Conservation (phyloP, 2,329 filamentous ascomycete species). For the Aspergillus luchuensis region DNA sequence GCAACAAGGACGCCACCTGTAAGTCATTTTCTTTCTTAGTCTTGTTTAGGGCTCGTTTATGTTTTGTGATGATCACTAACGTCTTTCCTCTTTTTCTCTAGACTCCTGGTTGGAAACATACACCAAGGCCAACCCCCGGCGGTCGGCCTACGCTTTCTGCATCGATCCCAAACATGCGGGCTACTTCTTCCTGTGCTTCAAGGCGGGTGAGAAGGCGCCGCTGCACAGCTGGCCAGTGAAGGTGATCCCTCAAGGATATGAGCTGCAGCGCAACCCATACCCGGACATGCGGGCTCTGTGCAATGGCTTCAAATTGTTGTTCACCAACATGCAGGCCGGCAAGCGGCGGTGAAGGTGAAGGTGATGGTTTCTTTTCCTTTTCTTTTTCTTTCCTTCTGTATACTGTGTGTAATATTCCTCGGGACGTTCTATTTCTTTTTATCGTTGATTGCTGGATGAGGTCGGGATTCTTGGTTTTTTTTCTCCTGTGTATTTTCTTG, state of each 20-base stretch:
- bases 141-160: slow-evolving; percentile 94
- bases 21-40: slow-evolving; percentile 46
- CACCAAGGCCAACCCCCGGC: slow-evolving; percentile 91
- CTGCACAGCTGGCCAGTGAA: slow-evolving; percentile 83
- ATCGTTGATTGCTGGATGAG: background rate
- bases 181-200: slow-evolving; percentile 96
- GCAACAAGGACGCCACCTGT: slow-evolving; percentile 81
- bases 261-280: slow-evolving; percentile 84
- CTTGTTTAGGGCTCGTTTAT: background rate
- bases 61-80: background rate
- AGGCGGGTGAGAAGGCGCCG: slow-evolving; percentile 74
- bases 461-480: background rate
- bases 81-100: slow-evolving; percentile 40
- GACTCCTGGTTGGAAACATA: slow-evolving; percentile 96
- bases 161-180: slow-evolving; percentile 88
- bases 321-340: slow-evolving; percentile 61
- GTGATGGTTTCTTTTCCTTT: slow-evolving; percentile 8
- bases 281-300: slow-evolving; percentile 93
- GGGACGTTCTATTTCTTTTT: background rate
- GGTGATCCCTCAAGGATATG: slow-evolving; percentile 89
- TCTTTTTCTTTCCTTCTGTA: slow-evolving; percentile 13
- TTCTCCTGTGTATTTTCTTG: background rate
- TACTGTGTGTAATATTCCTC: slow-evolving; percentile 22
- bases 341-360: slow-evolving; percentile 27
- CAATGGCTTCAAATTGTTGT: slow-evolving; percentile 93